These are phyloP conservation scores for Rhodotorula sp. DNA, from an alignment of 1,284 basidiomycete species.

Conservation along the genomic window DNA sequence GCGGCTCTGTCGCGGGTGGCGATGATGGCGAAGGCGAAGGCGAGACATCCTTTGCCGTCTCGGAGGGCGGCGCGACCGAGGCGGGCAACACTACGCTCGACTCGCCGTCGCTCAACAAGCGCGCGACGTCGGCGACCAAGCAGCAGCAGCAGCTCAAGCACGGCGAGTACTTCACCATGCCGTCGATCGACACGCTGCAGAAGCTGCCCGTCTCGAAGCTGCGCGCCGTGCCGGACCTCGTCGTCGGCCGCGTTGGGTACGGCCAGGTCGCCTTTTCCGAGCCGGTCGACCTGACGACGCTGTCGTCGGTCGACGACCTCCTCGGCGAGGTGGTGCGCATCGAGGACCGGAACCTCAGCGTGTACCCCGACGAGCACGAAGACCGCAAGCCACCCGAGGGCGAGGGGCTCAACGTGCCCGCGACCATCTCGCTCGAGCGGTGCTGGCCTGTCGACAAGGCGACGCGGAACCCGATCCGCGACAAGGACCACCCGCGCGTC, in stretches of 20 bases:
- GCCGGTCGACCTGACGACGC: conserved; percentile 86
- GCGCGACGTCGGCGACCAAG: no score
- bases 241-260: conserved; percentile 84
- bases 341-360: conserved; percentile 85
- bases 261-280: conserved; percentile 89
- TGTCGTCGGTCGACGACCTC: conserved; percentile 76
- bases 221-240: conserved; percentile 66
- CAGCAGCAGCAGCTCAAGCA: conserved; percentile 55
- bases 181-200: conserved; percentile 70
- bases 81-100: conserved; percentile 31
- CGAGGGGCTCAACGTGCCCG: conserved; percentile 84
- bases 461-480: conserved; percentile 85
- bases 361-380: conserved; percentile 85
- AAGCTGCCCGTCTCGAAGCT: conserved; percentile 71
- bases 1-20: not conserved
- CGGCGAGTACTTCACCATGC: conserved; percentile 87
- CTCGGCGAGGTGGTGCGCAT: conserved; percentile 87
- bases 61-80: conserved; percentile 13
- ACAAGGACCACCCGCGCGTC: conserved; percentile 69
- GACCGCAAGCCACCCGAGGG: conserved; percentile 72
- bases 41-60: conserved; percentile 17
- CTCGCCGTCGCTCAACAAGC: conserved; percentile 16
- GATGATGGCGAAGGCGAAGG: conserved; percentile 4
- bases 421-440: conserved; percentile 73
- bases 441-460: conserved; percentile 93